These are phyloP conservation scores for Cercophora newfieldiana DNA, from an alignment of 495 filamentous ascomycete species.

Conservation along the genomic window DNA sequence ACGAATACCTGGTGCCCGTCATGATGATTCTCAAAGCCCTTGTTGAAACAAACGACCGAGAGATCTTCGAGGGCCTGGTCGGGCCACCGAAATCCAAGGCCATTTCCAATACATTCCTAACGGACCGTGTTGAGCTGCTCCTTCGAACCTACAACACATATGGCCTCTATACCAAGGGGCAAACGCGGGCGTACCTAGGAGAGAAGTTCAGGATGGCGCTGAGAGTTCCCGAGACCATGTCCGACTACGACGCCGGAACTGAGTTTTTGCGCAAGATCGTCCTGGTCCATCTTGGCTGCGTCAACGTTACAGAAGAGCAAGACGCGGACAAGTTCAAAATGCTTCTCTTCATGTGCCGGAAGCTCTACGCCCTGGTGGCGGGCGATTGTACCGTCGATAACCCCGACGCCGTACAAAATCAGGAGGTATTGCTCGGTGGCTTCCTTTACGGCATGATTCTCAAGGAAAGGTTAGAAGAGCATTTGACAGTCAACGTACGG, in stretches of 20 bases:
- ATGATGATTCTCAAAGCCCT: slow-evolving; percentile 97
- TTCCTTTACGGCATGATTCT: slow-evolving; percentile 93
- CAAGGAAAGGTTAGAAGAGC: slow-evolving; percentile 91
- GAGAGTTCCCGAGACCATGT: slow-evolving; percentile 73
- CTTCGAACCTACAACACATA: slow-evolving; percentile 92
- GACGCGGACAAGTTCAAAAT: slow-evolving; percentile 91
- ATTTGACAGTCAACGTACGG: slow-evolving; percentile 65
- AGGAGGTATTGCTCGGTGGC: slow-evolving; percentile 89
- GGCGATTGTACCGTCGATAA: slow-evolving; percentile 93
- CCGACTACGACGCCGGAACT: slow-evolving; percentile 81
- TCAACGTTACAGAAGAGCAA: slow-evolving; percentile 76
- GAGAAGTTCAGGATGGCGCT: slow-evolving; percentile 86
- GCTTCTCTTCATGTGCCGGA: slow-evolving; percentile 93
- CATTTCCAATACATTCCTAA: slow-evolving; percentile 85
- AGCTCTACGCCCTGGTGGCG: slow-evolving; percentile 87
- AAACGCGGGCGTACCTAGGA: slow-evolving; percentile 81
- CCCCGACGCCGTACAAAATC: slow-evolving; percentile 91
- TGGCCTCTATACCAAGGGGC: slow-evolving; percentile 70
- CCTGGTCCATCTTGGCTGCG: slow-evolving; percentile 81
- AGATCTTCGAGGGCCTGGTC: slow-evolving; percentile 89
- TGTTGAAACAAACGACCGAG: slow-evolving; percentile 91
- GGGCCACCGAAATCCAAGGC: slow-evolving; percentile 71
- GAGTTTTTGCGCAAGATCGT: slow-evolving; percentile 90
- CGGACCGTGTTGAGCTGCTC: slow-evolving; percentile 88
- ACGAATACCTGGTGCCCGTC: slow-evolving; percentile 88